phyloP scores from a whole-genome alignment of 805 yeast genomes.

The Wickerhamomyces chaumierensis region DNA sequence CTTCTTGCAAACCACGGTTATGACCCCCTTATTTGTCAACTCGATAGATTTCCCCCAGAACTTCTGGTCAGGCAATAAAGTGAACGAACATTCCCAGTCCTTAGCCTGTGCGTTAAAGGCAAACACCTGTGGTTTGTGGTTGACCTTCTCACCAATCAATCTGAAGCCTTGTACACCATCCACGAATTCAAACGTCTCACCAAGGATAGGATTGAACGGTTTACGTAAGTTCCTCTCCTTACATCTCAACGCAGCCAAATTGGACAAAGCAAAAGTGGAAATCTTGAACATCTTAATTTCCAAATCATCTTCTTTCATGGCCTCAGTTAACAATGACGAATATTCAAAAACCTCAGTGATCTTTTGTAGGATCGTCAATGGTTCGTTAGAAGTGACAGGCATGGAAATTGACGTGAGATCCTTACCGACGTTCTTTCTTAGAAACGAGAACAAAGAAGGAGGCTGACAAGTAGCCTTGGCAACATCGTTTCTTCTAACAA shows the following conservation, averaged over 20 bases:
- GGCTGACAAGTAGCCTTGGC: constrained; percentile 54
- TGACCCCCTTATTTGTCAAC: constrained; percentile 61
- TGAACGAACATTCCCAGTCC: constrained; percentile 57
- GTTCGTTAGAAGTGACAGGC: constrained; percentile 94
- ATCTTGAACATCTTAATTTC: constrained; percentile 53
- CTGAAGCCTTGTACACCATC: constrained; percentile 75
- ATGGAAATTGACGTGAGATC: constrained; percentile 77
- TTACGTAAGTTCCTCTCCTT: constrained; percentile 73
- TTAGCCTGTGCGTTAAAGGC: constrained; percentile 68
- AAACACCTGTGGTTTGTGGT: constrained; percentile 78
- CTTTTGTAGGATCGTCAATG: constrained; percentile 70
- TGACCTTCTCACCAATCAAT: constrained; percentile 72
- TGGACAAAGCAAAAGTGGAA: constrained; percentile 76
- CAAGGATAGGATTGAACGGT: constrained; percentile 90
- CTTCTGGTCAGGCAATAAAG: constrained; percentile 71
- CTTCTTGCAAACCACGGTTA: constrained; percentile 41
- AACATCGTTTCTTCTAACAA: constrained; percentile 45
- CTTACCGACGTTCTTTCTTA: constrained; percentile 87
- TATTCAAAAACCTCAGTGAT: constrained; percentile 77
- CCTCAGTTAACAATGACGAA: constrained; percentile 50
- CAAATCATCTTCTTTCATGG: constrained; percentile 32
- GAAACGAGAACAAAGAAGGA: constrained; percentile 68
- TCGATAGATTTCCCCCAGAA: constrained; percentile 95
- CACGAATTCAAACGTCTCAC: constrained; percentile 87
- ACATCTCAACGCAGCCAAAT: constrained; percentile 56